Conservation (phyloP, 78 protist species). For the Dictyostelium firmibasis region DNA sequence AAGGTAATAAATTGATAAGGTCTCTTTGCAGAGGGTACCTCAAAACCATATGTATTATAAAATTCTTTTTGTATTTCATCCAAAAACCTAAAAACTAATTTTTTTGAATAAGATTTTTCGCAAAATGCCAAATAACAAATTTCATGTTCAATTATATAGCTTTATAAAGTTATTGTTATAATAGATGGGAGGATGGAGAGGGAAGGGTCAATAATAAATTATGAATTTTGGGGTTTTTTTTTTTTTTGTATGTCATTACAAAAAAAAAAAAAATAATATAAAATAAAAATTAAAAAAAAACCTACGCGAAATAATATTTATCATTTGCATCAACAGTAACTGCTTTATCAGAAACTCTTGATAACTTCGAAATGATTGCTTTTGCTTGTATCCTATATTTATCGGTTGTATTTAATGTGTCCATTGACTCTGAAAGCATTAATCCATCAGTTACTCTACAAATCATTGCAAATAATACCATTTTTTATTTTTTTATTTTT, state of each 20-base stretch:
- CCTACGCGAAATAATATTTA: conserved; percentile 76
- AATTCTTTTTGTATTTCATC: conserved; percentile 89
- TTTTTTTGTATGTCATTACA: no score
- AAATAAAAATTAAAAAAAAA: neutral
- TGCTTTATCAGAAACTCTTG: conserved; percentile 71
- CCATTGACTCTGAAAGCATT: conserved; percentile 83
- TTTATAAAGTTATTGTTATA: no score
- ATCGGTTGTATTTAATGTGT: conserved; percentile 43
- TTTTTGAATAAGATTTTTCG: conserved; percentile 88
- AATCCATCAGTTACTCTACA: conserved; percentile 74
- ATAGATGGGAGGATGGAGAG: no score
- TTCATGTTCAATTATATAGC: conserved; percentile 82
- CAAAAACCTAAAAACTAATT: conserved; percentile 85
- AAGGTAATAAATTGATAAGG: conserved; percentile 91
- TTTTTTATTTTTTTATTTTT: neutral
- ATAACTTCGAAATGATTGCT: conserved; percentile 30
- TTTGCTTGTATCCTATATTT: conserved; percentile 73
- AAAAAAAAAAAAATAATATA: neutral
- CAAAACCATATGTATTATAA: conserved; percentile 50
- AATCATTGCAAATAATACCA: conserved; percentile 81
- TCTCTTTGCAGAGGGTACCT: conserved; percentile 85
- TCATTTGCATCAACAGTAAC: conserved; percentile 44
- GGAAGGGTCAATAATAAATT: no score
- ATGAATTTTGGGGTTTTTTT: no score
- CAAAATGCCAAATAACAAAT: conserved; percentile 86